Percentiles rank a stretch among this genome's conserved stretches.
These are phyloP conservation scores for Sclerotinia glacialis DNA, from an alignment of 2,329 filamentous ascomycete genomes.

Conservation along the genomic window DNA sequence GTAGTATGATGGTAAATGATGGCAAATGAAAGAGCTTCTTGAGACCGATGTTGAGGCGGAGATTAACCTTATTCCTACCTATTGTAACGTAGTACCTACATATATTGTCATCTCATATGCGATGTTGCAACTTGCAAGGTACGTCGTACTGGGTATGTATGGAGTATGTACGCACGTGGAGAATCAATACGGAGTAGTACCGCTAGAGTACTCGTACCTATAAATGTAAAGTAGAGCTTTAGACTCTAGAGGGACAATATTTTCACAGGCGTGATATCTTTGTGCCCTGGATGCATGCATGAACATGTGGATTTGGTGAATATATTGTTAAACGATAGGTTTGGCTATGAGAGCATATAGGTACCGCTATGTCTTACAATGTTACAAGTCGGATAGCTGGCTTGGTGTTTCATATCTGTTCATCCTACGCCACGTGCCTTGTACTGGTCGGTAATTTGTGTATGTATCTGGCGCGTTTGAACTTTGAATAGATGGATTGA, in stretches of 20 bases:
- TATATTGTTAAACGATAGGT: too few relatives aligned
- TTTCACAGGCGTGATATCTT: too few relatives aligned
- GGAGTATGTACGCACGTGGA: neutral
- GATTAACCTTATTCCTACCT: constrained; percentile 8
- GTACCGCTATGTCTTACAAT: too few relatives aligned
- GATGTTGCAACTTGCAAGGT: neutral
- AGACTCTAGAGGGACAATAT: too few relatives aligned
- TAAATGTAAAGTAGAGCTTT: too few relatives aligned
- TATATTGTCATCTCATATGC: neutral
- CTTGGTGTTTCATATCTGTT: neutral
- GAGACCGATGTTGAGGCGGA: constrained; percentile 2
- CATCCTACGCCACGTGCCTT: neutral
- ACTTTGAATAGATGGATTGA: neutral
- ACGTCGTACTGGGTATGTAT: neutral
- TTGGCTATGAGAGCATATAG: too few relatives aligned
- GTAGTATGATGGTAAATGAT: neutral
- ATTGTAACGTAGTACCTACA: neutral
- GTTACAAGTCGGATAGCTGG: neutral
- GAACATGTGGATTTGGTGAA: too few relatives aligned
- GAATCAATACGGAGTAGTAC: too few relatives aligned
- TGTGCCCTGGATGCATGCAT: too few relatives aligned
- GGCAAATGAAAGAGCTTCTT: neutral
- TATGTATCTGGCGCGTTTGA: neutral
- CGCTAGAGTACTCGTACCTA: too few relatives aligned
- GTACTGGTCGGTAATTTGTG: neutral